A percentile compares a stretch with the other conserved stretches of the same genome.
These are phyloP conservation scores for Chernovozyma sophiae-reginae DNA, from an alignment of 1,139 yeast genomes.

Conservation along the genomic window DNA sequence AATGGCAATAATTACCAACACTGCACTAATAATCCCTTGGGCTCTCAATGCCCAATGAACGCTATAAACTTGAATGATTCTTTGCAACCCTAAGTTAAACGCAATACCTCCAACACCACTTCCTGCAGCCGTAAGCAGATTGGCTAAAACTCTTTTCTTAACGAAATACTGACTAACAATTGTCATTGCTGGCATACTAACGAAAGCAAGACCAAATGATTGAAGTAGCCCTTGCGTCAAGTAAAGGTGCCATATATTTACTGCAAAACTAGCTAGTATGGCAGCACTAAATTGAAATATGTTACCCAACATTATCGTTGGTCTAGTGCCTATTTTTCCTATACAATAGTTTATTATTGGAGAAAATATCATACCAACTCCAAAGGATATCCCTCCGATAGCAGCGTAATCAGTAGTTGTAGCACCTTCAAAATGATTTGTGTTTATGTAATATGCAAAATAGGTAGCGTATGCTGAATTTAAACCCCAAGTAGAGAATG, in stretches of 20 bases:
- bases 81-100: constrained; percentile 37
- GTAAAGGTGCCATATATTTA: constrained; percentile 48
- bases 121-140: constrained; percentile 57
- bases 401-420: constrained; percentile 36
- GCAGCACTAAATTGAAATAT: constrained; percentile 47
- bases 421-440: constrained; percentile 36
- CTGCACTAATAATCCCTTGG: constrained; percentile 33
- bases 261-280: constrained; percentile 52
- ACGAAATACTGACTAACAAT: constrained; percentile 53
- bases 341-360: constrained; percentile 39
- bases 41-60: constrained; percentile 36
- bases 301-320: constrained; percentile 38
- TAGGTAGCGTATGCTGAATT: constrained; percentile 53
- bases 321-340: constrained; percentile 38
- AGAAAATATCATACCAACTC: constrained; percentile 29
- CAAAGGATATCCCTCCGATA: constrained; percentile 42
- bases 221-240: constrained; percentile 50
- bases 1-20: constrained; percentile 28
- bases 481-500: constrained; percentile 52
- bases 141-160: constrained; percentile 50
- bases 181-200: constrained; percentile 39
- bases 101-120: constrained; percentile 61
- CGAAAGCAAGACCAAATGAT: constrained; percentile 45
- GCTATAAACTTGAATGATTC: constrained; percentile 21
- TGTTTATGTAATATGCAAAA: constrained; percentile 39